phyloP scores from a whole-genome alignment of 139 green algal genomes.

The Chlamydomonas schloesseri region DNA sequence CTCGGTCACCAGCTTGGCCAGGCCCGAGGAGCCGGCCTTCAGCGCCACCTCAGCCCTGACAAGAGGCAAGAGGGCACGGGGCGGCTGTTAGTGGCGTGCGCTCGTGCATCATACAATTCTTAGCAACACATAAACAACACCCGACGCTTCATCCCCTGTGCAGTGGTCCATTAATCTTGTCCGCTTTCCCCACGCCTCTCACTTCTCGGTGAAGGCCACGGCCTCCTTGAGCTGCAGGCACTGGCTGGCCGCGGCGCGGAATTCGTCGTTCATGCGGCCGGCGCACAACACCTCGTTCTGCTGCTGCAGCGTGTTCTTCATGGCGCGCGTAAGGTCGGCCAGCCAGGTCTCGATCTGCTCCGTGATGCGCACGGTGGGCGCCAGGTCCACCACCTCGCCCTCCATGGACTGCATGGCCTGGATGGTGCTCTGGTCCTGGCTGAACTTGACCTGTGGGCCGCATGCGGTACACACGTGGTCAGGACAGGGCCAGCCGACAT shows the following conservation, averaged over 20 bases:
- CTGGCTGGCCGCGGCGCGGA: conserved; percentile 67
- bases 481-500: too few species aligned
- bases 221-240: conserved; percentile 74
- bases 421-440: conserved; percentile 64
- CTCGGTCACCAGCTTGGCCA: conserved; percentile 60
- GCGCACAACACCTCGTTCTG: conserved; percentile 54
- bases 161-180: too few species aligned
- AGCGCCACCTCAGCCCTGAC: conserved; percentile 62
- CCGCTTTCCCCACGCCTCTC: too few species aligned
- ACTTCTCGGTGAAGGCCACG: conserved; percentile 74
- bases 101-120: too few species aligned
- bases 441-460: conserved; percentile 59
- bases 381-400: conserved; percentile 77
- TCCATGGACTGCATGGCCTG: conserved; percentile 73
- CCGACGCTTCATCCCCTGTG: too few species aligned
- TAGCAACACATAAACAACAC: too few species aligned
- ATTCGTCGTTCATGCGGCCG: conserved; percentile 58
- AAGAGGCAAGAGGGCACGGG: background rate
- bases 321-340: conserved; percentile 56
- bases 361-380: conserved; percentile 61
- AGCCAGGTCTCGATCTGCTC: conserved; percentile 78
- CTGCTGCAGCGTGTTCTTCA: conserved; percentile 63
- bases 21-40: conserved; percentile 15
- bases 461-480: too few species aligned
- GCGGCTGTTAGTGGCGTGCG: too few species aligned